Conservation (phyloP, 805 yeast species). For the Cyberlindnera xylosilytica region DNA sequence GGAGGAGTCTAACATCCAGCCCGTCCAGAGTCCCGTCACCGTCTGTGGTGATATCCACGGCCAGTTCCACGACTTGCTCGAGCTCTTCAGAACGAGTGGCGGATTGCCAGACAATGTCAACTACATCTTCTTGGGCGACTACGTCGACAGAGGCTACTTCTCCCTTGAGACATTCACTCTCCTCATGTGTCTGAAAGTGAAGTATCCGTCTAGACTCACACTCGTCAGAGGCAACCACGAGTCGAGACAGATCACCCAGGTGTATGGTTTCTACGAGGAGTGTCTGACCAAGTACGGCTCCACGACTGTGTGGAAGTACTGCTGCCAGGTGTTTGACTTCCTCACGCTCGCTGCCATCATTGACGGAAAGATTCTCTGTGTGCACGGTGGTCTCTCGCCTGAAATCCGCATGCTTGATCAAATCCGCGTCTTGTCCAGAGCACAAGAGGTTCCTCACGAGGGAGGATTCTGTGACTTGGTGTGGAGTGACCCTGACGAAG, state of each 20-base stretch:
- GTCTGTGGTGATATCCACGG: slow-evolving; percentile 99
- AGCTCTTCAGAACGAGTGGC: slow-evolving; percentile 85
- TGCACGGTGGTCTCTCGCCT: slow-evolving; percentile 96
- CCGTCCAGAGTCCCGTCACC: slow-evolving; percentile 89
- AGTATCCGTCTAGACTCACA: slow-evolving; percentile 80
- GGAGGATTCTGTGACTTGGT: slow-evolving; percentile 97
- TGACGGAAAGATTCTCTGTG: slow-evolving; percentile 91
- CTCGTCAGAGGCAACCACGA: slow-evolving; percentile 98
- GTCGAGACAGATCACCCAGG: slow-evolving; percentile 96
- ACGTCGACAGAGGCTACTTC: slow-evolving; percentile 97
- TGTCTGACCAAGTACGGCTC: slow-evolving; percentile 81
- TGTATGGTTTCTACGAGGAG: slow-evolving; percentile 96
- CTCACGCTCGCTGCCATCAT: slow-evolving; percentile 92
- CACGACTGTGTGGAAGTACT: slow-evolving; percentile 93
- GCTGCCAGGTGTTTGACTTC: slow-evolving; percentile 95
- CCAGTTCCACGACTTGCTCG: slow-evolving; percentile 91
- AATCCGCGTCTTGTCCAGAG: slow-evolving; percentile 88
- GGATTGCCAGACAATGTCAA: slow-evolving; percentile 80
- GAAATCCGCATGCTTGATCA: slow-evolving; percentile 97
- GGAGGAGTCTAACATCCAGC: slow-evolving; percentile 96
- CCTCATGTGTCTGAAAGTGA: slow-evolving; percentile 88
- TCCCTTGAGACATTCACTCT: slow-evolving; percentile 91
- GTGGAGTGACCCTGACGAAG: slow-evolving; percentile 98
- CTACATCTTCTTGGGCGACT: slow-evolving; percentile 90
- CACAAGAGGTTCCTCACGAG: slow-evolving; percentile 98